Percentiles rank a stretch among this genome's conserved stretches.
phyloP scores from a whole-genome alignment of 768 basidiomycete species.

The Lactifluus rugatus region DNA sequence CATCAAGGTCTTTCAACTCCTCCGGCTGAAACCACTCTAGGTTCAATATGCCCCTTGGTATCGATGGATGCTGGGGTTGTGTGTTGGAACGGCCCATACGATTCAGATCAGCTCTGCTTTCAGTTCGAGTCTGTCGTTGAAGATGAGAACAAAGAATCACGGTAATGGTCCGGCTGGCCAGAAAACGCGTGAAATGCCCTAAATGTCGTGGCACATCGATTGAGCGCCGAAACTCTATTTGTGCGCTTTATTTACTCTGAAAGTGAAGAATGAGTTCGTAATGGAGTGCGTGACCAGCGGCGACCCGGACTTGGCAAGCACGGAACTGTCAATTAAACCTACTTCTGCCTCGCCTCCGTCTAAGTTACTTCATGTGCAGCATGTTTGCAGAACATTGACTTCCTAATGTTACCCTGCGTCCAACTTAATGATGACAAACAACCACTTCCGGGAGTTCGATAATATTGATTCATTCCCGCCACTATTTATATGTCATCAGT shows the following conservation, averaged over 20 bases:
- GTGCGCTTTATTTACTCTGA: background rate
- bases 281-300: background rate
- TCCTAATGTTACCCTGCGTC: background rate
- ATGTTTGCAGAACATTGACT: background rate
- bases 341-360: background rate
- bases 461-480: background rate
- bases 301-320: background rate
- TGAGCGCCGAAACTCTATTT: background rate
- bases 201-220: background rate
- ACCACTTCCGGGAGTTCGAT: too few species aligned
- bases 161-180: background rate
- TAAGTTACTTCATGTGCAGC: background rate
- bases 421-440: too few species aligned
- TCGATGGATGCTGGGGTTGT: background rate
- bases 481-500: background rate
- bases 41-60: background rate
- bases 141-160: background rate
- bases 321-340: background rate
- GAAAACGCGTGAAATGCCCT: background rate
- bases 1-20: background rate
- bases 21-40: constrained; percentile 6
- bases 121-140: background rate
- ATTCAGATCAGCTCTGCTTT: background rate
- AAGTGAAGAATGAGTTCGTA: background rate
- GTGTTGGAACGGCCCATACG: background rate